Base-by-base conservation (phyloP, 768 basidiomycete genomes). In the Tephrocybe sp. region DNA sequence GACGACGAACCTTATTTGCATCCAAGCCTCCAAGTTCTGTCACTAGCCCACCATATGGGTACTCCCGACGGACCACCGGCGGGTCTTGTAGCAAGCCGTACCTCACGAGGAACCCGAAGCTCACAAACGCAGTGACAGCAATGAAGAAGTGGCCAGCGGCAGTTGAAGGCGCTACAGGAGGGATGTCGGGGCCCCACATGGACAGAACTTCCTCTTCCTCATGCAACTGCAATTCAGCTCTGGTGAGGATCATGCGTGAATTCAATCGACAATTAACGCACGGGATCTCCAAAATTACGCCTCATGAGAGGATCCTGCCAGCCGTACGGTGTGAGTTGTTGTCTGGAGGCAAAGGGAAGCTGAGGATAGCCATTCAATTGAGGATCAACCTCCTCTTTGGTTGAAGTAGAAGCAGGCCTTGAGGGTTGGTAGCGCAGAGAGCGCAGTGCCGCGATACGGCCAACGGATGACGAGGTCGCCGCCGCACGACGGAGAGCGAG, bases 141-240 rank as follows among this genome's bases (percentile, higher is more conserved):
- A 84, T 64, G 11, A 77, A 57, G 61, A 93, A 86, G 38, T 86
- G 86, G 42, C 77, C 73, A 29, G 86, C 64, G 6, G 91, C 90
- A 2, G 64, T 74, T 6, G 74, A 65, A 21, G 87, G 83, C 11
- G 74, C 68, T 11, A 88, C 69, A 18, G 76, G 75, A 33, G 90
- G 78, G 23, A 80, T 71, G 60, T 93, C 91, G 18, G 89, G 89
- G 21, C 89, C 88, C 88, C 88, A 92, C 86, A 93, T 89, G 30
- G 86, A 89, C 48, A 86, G 67, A 19, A 88, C 71, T 59, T 93
- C 91, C 44, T 91, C 88, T 60, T 80, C 75, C 65, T 91, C 88
- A 51, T 88, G 90, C 25, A 91, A 66, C 91, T 93, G 59, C 49
- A 44, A 15, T 29, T 45, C n/a, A 36, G 48, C 9, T 40, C n/a